These are phyloP conservation scores for Gloeostereum incarnatum DNA, from an alignment of 768 basidiomycete species.

Conservation along the genomic window DNA sequence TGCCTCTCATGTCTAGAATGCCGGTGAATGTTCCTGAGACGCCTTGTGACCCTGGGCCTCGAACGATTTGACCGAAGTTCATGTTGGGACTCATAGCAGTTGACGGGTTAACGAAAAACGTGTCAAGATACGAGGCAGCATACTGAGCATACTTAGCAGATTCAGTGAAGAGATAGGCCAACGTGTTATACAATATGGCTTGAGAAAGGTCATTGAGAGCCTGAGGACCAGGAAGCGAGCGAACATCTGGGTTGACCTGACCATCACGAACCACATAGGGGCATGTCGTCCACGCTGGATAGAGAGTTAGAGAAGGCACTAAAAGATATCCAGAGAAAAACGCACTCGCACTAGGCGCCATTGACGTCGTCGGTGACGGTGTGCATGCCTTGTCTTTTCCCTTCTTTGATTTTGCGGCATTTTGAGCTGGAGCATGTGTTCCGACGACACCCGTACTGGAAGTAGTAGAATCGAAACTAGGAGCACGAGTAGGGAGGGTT, in stretches of 20 bases:
- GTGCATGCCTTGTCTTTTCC: slow-evolving; percentile 26
- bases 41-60: slow-evolving; percentile 35
- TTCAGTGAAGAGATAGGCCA: slow-evolving; percentile 27
- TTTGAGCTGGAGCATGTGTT: slow-evolving; percentile 22
- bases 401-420: slow-evolving; percentile 21
- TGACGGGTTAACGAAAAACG: slow-evolving; percentile 33
- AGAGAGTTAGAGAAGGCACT: slow-evolving; percentile 2
- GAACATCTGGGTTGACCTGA: slow-evolving; percentile 45
- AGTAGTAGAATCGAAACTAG: slow-evolving; percentile 5
- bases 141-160: slow-evolving; percentile 24
- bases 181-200: slow-evolving; percentile 32
- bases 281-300: slow-evolving; percentile 27
- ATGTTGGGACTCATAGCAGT: slow-evolving; percentile 46
- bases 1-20: slow-evolving; percentile 39
- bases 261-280: slow-evolving; percentile 43
- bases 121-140: slow-evolving; percentile 26
- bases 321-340: slow-evolving; percentile 3
- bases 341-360: slow-evolving; percentile 45
- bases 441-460: slow-evolving; percentile 12
- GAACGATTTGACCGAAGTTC: slow-evolving; percentile 44
- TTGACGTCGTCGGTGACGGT: slow-evolving; percentile 35
- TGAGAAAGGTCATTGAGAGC: slow-evolving; percentile 32
- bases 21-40: slow-evolving; percentile 42
- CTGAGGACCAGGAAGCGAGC: slow-evolving; percentile 28
- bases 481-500: neutral